Conservation (phyloP, 768 basidiomycete genomes). For the Calvatia gigantea region DNA sequence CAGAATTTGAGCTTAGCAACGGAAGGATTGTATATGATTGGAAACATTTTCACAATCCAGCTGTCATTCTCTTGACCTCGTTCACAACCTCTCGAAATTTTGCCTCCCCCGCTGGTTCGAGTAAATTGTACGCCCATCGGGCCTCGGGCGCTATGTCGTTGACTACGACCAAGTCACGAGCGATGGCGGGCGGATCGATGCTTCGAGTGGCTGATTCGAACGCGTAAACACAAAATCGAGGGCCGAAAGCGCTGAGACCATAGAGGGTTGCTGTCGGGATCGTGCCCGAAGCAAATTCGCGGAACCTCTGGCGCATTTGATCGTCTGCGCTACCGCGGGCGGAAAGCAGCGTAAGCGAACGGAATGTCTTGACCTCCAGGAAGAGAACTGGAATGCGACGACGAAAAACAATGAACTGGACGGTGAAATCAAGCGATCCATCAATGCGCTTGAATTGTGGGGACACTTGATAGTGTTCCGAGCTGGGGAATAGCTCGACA, state of each 20-base stretch:
- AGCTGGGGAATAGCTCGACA: slow-evolving; percentile 17
- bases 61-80: slow-evolving; percentile 17
- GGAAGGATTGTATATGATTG: too few species aligned
- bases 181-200: slow-evolving; percentile 16
- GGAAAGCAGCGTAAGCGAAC: slow-evolving; percentile 10
- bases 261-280: slow-evolving; percentile 18
- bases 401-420: slow-evolving; percentile 18
- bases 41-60: too few species aligned
- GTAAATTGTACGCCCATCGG: slow-evolving; percentile 23
- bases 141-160: slow-evolving; percentile 14
- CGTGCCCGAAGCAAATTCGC: slow-evolving; percentile 14
- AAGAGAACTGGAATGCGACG: slow-evolving; percentile 22
- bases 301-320: slow-evolving; percentile 23
- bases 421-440: slow-evolving; percentile 20
- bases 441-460: slow-evolving; percentile 19
- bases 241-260: slow-evolving; percentile 24
- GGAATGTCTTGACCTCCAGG: slow-evolving; percentile 22
- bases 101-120: slow-evolving; percentile 16
- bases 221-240: slow-evolving; percentile 21
- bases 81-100: slow-evolving; percentile 15
- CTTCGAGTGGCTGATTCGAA: slow-evolving; percentile 14
- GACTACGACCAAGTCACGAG: neutral
- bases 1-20: too few species aligned
- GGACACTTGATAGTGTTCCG: slow-evolving; percentile 15
- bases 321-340: slow-evolving; percentile 21